Evolutionary conservation across 2,329 filamentous ascomycete genomes (phyloP).

Genomic region (Aspergillus spinulosporus): DNA sequence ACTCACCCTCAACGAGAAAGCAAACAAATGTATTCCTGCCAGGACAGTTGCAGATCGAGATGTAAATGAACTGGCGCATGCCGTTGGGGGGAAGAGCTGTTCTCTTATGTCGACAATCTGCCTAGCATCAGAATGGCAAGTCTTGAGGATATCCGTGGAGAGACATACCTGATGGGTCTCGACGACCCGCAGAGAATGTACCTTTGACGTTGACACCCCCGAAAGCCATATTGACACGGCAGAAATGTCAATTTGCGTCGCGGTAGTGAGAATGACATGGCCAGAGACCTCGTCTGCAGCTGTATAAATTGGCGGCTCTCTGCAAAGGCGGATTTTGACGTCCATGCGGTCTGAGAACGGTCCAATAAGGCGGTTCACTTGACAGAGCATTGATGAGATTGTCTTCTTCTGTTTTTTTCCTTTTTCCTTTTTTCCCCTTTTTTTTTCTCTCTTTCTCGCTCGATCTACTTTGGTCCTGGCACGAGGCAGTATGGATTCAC

Average conservation of each 20-base stretch:
- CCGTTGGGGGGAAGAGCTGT: conserved; percentile 14
- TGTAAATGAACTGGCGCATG: background rate
- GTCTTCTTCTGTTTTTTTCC: background rate
- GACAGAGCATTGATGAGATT: background rate
- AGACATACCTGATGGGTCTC: conserved; percentile 20
- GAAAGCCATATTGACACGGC: conserved; percentile 18
- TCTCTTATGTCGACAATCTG: conserved; percentile 14
- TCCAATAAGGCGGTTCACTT: conserved; percentile 1
- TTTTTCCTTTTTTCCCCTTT: background rate
- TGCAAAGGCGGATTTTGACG: conserved; percentile 15
- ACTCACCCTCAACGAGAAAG: conserved; percentile 18
- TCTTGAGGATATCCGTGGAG: too few relatives aligned
- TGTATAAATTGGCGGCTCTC: conserved; percentile 12
- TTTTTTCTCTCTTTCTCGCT: too few relatives aligned
- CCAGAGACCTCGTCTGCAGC: conserved; percentile 20
- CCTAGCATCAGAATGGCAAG: background rate
- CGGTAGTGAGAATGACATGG: conserved; percentile 17
- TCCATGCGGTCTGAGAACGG: conserved; percentile 10
- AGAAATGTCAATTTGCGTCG: conserved; percentile 16
- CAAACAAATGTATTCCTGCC: conserved; percentile 10
- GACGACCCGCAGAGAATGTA: conserved; percentile 10
- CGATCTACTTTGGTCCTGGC: background rate
- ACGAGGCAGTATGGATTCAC: background rate
- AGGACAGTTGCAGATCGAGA: conserved; percentile 3
- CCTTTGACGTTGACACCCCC: conserved; percentile 19